Base-by-base conservation (phyloP, 108 stramenopile genomes). In the Cyclotella cryptica region DNA sequence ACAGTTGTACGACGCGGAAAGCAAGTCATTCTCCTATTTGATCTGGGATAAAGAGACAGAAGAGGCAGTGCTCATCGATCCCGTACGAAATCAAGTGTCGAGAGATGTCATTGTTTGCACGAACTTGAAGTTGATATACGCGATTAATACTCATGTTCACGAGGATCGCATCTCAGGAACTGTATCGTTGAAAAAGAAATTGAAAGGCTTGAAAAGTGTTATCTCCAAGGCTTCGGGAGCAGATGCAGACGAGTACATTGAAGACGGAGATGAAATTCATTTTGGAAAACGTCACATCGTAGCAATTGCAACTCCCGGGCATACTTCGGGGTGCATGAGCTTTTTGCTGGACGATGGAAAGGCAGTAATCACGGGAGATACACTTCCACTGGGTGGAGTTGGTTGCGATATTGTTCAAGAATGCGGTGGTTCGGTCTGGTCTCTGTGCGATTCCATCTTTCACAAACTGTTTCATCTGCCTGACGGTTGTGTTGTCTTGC, bases 131-230 rank as follows among this genome's bases (percentile, higher is more conserved):
- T 84, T 96, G 15, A 74, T 85, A 44, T 96, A 91, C 57, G 85
- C 87, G 4, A 45, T 94, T 61, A 97, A 97, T 73, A 95, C 95
- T 10, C 91, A 89, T 74, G 85, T 86, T 43, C 83, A 88, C 53
- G 96, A 95, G 3, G 97, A 98, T 67, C 95, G 96, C 84, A 88
- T 98, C 47, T 93, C 93, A 13, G 97, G 97, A 14, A 87, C 93
- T 10, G 81, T 86, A 12, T 52, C 85, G 39, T 76, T 98, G 43
- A 95, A 94, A 78, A 65, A 84, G 70, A 67, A 79, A 40, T 52
- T 93, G 9, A 69, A 81, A 7, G 88, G 87, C 22, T 68, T 92
- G 46, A 74, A 93, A 69, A 88, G 86, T 74, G 90, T 95, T 54
- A 91, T 98, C 29, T 89, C 94, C 3, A 82, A 66, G 24, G 77